Evolutionary conservation across 495 filamentous ascomycete species (phyloP).

Genomic region (Cercophora sp.): DNA sequence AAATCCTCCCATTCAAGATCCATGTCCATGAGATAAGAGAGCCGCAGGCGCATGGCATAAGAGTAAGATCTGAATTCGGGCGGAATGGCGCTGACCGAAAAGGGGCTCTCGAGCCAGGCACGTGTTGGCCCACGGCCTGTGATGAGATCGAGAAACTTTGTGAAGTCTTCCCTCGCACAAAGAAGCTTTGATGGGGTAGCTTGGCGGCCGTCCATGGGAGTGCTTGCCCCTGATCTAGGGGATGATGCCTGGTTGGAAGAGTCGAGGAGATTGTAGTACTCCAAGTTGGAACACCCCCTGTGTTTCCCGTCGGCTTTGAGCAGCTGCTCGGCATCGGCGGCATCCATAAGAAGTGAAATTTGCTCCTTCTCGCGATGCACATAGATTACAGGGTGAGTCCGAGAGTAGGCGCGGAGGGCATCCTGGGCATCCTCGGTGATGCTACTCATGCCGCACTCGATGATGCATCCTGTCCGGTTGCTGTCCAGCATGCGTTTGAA

Average conservation of each 20-base stretch:
- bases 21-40: conserved; percentile 55
- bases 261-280: conserved; percentile 72
- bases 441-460: conserved; percentile 60
- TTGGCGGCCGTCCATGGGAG: conserved; percentile 31
- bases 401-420: conserved; percentile 53
- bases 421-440: conserved; percentile 55
- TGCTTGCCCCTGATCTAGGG: conserved; percentile 25
- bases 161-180: conserved; percentile 69
- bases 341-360: conserved; percentile 59
- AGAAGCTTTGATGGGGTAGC: conserved; percentile 57
- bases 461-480: conserved; percentile 62
- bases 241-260: conserved; percentile 21
- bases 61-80: conserved; percentile 63
- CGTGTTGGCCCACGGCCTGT: conserved; percentile 53
- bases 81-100: conserved; percentile 65
- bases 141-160: conserved; percentile 63
- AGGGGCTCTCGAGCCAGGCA: conserved; percentile 63
- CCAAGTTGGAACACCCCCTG: conserved; percentile 68
- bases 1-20: conserved; percentile 56
- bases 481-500: conserved; percentile 63
- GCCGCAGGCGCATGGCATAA: conserved; percentile 59
- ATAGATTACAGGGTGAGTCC: conserved; percentile 70
- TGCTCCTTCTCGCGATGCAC: conserved; percentile 64
- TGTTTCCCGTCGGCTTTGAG: conserved; percentile 51
- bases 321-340: conserved; percentile 53